Conservation (phyloP, 148 eudicot species). For the Chenopodium quinoa region DNA sequence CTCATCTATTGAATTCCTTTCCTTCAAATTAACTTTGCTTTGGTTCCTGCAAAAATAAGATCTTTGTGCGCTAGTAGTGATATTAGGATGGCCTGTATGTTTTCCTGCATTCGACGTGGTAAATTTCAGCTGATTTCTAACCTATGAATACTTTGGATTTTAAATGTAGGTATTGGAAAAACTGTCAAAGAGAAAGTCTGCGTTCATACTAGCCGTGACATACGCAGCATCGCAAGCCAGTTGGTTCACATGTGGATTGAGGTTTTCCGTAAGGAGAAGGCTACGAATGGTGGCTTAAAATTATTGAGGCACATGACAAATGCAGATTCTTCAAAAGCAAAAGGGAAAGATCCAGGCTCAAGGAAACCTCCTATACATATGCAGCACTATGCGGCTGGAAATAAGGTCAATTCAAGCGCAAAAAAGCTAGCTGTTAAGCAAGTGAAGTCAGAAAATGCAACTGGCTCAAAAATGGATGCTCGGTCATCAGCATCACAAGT, state of each 20-base stretch:
- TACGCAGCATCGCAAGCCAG: slow-evolving; percentile 96
- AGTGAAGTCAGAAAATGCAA: slow-evolving; percentile 40
- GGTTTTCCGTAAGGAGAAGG: slow-evolving; percentile 94
- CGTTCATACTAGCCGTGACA: slow-evolving; percentile 99
- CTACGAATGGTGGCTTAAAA: slow-evolving; percentile 67
- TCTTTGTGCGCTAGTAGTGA: background rate
- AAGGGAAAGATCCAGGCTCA: slow-evolving; percentile 39
- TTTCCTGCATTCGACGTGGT: background rate
- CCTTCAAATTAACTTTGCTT: background rate
- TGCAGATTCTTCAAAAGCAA: slow-evolving; percentile 54
- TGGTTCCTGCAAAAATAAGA: background rate
- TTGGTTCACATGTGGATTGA: slow-evolving; percentile 94
- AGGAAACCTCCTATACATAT: slow-evolving; percentile 62
- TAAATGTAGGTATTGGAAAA: slow-evolving; percentile 79
- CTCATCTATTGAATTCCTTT: slow-evolving; percentile 1
- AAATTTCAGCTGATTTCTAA: background rate
- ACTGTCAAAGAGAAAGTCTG: slow-evolving; percentile 98
- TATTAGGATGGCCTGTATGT: background rate
- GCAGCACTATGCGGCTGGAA: slow-evolving; percentile 42
- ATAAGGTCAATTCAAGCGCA: slow-evolving; percentile 33
- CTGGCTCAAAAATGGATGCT: slow-evolving; percentile 35
- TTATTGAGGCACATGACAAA: slow-evolving; percentile 55
- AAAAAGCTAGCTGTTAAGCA: slow-evolving; percentile 51
- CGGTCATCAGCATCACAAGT: slow-evolving; percentile 46
- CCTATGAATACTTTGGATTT: background rate